Conservation (phyloP, 441 rosid species). For the Aleurites moluccanus region DNA sequence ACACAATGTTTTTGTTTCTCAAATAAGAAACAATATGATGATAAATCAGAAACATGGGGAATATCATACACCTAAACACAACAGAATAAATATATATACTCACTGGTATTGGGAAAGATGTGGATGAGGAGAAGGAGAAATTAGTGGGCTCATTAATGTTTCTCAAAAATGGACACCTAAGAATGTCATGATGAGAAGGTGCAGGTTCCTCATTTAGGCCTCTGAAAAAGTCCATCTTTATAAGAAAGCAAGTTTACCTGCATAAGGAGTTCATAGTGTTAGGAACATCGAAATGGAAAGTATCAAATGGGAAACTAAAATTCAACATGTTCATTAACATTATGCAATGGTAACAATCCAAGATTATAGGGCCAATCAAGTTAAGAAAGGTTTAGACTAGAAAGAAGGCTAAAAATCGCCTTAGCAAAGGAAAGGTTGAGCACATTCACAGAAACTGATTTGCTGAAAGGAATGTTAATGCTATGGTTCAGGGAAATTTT, state of each 20-base stretch:
- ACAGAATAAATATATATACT: slow-evolving; percentile 16
- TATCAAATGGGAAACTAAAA: slow-evolving; percentile 9
- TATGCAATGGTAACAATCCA: neutral
- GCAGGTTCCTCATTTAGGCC: slow-evolving; percentile 45
- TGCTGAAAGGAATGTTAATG: too few species aligned
- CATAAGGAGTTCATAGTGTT: slow-evolving; percentile 1
- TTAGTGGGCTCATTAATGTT: slow-evolving; percentile 81
- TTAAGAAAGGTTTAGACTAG: neutral
- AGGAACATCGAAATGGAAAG: slow-evolving; percentile 7
- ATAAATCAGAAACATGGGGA: neutral
- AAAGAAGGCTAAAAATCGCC: neutral
- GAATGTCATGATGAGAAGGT: slow-evolving; percentile 51
- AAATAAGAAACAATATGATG: neutral
- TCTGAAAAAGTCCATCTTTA: slow-evolving; percentile 44
- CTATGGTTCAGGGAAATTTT: too few species aligned
- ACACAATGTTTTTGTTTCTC: neutral
- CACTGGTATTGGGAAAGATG: slow-evolving; percentile 53
- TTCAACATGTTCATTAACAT: slow-evolving; percentile 1
- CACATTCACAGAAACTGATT: too few species aligned
- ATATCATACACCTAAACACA: neutral
- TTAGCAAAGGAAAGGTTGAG: too few species aligned
- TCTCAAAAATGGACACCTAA: slow-evolving; percentile 78
- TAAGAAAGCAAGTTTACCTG: slow-evolving; percentile 33
- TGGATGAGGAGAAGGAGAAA: slow-evolving; percentile 64
- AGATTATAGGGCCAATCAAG: too few species aligned